These are phyloP conservation scores for Gleditsia sinensis DNA, from an alignment of 306 rosid genomes.

Conservation along the genomic window DNA sequence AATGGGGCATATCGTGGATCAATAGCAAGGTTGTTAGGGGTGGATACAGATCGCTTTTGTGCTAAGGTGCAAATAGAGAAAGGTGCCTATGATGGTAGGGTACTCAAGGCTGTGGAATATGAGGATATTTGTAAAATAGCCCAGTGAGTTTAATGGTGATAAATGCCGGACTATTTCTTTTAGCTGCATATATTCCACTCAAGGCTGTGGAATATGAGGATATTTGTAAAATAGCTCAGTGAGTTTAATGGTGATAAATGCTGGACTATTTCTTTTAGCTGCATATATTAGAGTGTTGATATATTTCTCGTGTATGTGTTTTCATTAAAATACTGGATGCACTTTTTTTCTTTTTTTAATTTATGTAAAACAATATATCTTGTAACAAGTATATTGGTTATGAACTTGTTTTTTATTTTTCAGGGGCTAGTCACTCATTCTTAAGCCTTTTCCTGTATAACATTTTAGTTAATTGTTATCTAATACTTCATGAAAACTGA, in stretches of 20 bases:
- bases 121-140: slow-evolving; percentile 79
- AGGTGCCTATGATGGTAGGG: slow-evolving; percentile 86
- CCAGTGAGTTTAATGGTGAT: slow-evolving; percentile 34
- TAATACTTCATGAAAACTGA: no score
- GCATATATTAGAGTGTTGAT: background rate
- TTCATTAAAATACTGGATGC: background rate
- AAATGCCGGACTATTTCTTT: background rate
- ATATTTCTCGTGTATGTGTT: background rate
- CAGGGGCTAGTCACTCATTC: no score
- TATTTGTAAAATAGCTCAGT: slow-evolving; percentile 61
- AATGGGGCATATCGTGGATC: slow-evolving; percentile 93
- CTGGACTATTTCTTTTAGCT: slow-evolving; percentile 10
- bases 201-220: slow-evolving; percentile 85
- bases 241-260: slow-evolving; percentile 28
- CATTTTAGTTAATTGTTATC: no score
- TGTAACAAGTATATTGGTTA: background rate
- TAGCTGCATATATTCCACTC: slow-evolving; percentile 36
- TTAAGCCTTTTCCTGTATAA: no score
- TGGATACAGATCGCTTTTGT: slow-evolving; percentile 67
- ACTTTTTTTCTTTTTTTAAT: no score
- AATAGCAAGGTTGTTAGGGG: slow-evolving; percentile 65
- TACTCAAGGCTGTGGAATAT: slow-evolving; percentile 78
- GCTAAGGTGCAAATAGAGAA: slow-evolving; percentile 92
- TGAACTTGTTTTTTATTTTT: no score
- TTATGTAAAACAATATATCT: no score